Percentiles rank a stretch among this genome's conserved stretches.
Conservation (phyloP, 371 early-diverging fungal genomes). For the Syncephalastrum monosporum region DNA sequence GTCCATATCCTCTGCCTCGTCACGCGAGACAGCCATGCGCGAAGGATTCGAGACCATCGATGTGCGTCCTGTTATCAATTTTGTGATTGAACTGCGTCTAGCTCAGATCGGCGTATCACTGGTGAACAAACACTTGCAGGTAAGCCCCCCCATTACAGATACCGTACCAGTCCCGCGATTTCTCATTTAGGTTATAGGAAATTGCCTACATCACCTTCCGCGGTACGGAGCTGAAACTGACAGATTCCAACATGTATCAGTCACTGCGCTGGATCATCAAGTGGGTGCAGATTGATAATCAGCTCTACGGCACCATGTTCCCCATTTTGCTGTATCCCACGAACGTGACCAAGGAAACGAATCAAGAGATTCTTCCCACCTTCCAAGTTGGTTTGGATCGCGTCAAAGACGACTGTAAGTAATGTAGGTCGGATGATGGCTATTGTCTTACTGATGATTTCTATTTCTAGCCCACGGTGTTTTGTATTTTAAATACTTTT, state of each 20-base stretch:
- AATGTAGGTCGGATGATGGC: not conserved
- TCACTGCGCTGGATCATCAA: slow-evolving; percentile 61
- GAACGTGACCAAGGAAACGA: slow-evolving; percentile 56
- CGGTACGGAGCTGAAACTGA: slow-evolving; percentile 61
- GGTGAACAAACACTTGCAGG: slow-evolving; percentile 53
- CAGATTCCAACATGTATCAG: slow-evolving; percentile 69
- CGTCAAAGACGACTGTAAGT: slow-evolving; percentile 70
- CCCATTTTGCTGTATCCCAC: slow-evolving; percentile 89
- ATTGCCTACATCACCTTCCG: slow-evolving; percentile 72
- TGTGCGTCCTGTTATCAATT: slow-evolving; percentile 37
- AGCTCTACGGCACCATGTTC: slow-evolving; percentile 68
- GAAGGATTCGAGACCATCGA: slow-evolving; percentile 63
- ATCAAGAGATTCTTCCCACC: slow-evolving; percentile 54
- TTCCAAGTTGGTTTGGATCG: slow-evolving; percentile 60
- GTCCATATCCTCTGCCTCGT: slow-evolving; percentile 19
- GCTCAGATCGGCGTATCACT: slow-evolving; percentile 79
- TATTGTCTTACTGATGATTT: not conserved
- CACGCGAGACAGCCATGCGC: slow-evolving; percentile 20
- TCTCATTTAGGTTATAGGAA: slow-evolving; percentile 51
- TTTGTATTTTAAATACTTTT: slow-evolving; percentile 79
- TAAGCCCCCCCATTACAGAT: slow-evolving; percentile 3
- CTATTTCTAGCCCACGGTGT: slow-evolving; percentile 66
- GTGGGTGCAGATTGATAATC: slow-evolving; percentile 91
- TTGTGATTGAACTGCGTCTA: slow-evolving; percentile 28
- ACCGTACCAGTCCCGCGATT: not conserved